Percentiles rank a stretch among this genome's conserved stretches.
Conservation (phyloP, 371 early-diverging fungal species). For the Mortierella sp. region DNA sequence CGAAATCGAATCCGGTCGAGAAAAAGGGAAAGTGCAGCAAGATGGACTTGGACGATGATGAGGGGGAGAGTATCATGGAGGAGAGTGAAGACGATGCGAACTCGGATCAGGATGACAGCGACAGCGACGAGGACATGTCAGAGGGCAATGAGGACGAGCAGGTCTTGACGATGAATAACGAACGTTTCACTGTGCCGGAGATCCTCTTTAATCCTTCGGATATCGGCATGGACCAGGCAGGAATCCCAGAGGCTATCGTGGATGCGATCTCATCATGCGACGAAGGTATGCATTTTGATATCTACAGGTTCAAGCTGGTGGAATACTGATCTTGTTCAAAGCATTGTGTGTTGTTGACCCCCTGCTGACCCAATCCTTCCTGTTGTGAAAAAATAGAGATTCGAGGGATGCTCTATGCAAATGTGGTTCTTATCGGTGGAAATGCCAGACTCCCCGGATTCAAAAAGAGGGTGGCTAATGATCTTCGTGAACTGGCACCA, state of each 20-base stretch:
- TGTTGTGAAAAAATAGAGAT: conserved; percentile 60
- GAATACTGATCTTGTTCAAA: not conserved
- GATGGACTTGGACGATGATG: conserved; percentile 21
- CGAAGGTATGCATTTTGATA: conserved; percentile 19
- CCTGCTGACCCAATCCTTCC: not conserved
- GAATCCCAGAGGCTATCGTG: conserved; percentile 82
- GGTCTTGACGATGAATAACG: conserved; percentile 83
- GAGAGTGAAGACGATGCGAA: conserved; percentile 18
- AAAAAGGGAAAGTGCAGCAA: conserved; percentile 13
- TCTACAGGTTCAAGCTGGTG: not conserved
- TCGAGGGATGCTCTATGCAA: conserved; percentile 79
- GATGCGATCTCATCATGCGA: conserved; percentile 61
- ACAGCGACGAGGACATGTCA: conserved; percentile 33
- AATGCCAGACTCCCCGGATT: conserved; percentile 79
- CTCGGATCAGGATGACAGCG: conserved; percentile 31
- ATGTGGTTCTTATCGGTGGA: conserved; percentile 85
- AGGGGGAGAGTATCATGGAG: conserved; percentile 35
- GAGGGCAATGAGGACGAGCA: conserved; percentile 63
- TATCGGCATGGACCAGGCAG: conserved; percentile 87
- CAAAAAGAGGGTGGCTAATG: conserved; percentile 73
- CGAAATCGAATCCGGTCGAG: not conserved
- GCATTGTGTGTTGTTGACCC: not conserved
- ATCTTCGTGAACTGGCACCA: conserved; percentile 75
- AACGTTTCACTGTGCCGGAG: conserved; percentile 90
- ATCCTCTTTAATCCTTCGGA: conserved; percentile 87